Percentiles rank a stretch among this genome's conserved stretches.
These are phyloP conservation scores for Alternaria longipes DNA, from an alignment of 2,329 filamentous ascomycete genomes.

Conservation along the genomic window DNA sequence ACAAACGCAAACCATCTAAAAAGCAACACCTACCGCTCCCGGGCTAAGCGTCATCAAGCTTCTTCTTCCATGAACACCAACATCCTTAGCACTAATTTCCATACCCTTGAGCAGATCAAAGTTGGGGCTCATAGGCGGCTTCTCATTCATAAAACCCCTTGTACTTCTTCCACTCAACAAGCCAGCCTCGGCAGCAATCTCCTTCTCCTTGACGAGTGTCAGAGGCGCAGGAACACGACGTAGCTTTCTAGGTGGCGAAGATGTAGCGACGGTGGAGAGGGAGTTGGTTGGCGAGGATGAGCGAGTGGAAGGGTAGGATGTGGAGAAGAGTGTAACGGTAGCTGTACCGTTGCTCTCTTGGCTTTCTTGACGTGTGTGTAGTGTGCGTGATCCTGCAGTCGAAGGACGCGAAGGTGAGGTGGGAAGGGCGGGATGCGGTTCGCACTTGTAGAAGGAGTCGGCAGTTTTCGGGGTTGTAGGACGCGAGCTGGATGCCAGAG, in stretches of 20 bases:
- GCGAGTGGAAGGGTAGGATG: constrained; percentile 25
- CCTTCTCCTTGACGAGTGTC: constrained; percentile 35
- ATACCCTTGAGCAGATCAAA: constrained; percentile 41
- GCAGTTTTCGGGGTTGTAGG: constrained; percentile 19
- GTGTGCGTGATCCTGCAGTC: constrained; percentile 31
- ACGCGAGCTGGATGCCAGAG: constrained; percentile 30
- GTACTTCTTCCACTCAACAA: constrained; percentile 30
- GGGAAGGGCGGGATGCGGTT: constrained; percentile 15
- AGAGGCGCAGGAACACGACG: constrained; percentile 43
- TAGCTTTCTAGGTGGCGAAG: constrained; percentile 28
- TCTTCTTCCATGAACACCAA: constrained; percentile 22
- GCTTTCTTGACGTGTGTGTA: constrained; percentile 43
- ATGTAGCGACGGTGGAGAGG: constrained; percentile 12
- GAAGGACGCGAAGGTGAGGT: constrained; percentile 29
- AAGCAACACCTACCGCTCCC: constrained; percentile 46
- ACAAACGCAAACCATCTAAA: constrained; percentile 24
- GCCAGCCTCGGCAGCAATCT: constrained; percentile 30
- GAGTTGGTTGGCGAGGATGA: constrained; percentile 2
- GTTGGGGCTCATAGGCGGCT: constrained; percentile 41
- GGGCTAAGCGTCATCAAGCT: constrained; percentile 26
- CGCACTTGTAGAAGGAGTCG: constrained; percentile 45
- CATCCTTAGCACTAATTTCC: constrained; percentile 39
- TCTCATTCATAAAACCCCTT: constrained; percentile 28
- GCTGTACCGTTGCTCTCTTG: constrained; percentile 41
- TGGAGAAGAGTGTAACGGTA: constrained; percentile 41